Base-by-base conservation (phyloP, 768 basidiomycete species). In the Boletus edulis region DNA sequence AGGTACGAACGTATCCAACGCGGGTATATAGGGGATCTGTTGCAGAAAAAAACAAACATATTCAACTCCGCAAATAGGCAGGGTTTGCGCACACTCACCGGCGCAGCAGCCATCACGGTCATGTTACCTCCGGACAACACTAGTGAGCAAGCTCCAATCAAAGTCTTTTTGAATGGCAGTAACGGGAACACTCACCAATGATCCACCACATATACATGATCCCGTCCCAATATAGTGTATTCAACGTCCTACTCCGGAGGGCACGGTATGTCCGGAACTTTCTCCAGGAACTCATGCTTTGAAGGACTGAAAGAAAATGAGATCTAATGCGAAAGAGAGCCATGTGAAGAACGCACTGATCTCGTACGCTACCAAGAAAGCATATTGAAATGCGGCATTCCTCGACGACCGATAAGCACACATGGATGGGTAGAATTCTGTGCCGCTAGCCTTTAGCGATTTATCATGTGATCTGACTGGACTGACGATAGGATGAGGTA, bases 221-320 rank as follows among this genome's bases (percentile, higher is more conserved):
- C 9, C 66, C 67, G 3, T 64, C 67, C 67, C 64, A 62, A 41
- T 67, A 67, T 2, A 67, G 40, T 10, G 62, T 68, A 38, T 50
- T 62, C 44, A 69, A 39, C 3, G 55, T 17, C 38, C 48, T 56
- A 47, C 65, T 67, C 6, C 11, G 49, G 14, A 58, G 0, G 18
- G 51, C 9, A n/a, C 67, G 65, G 45, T 69, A 67, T 9, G 58
- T 59, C 43, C 55, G 32, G 29, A 67, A 64, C 44, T 55, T 64
- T 38, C 55, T 60, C 67, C 64, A 69, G 6, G 60, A 40, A 55
- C 44, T 62, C 59, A 67, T 59, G 24, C 60, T 17, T 41, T 67
- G 65, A 53, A 66, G 66, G 18, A 67, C 65, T 67, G 11, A n/a
- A 34, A 2, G 14, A 22, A 44, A 39, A 27, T 59, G 17, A 52